Percentiles rank a stretch among this genome's conserved stretches.
Evolutionary conservation across 441 rosid genomes (phyloP).

Genomic region (Eruca vesicaria): DNA sequence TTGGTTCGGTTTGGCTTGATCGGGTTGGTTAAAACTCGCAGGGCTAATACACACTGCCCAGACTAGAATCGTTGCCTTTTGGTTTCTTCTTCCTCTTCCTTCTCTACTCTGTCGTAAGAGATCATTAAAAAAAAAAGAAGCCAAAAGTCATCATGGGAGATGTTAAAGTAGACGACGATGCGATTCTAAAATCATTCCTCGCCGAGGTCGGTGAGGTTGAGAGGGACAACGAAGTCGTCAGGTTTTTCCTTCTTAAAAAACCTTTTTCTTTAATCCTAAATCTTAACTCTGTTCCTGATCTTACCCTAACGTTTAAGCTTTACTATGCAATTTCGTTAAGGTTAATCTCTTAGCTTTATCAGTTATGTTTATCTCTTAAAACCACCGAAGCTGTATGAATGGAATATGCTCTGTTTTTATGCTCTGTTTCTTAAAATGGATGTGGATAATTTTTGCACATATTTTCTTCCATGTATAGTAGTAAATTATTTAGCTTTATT

Average conservation of each 20-base stretch:
- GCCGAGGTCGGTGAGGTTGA: conserved; percentile 95
- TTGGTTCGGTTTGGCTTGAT: too few species aligned
- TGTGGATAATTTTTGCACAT: too few species aligned
- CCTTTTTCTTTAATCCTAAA: neutral
- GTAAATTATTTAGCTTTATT: neutral
- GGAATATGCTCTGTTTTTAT: too few species aligned
- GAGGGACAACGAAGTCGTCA: conserved; percentile 82
- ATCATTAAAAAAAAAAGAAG: neutral
- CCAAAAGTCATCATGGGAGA: conserved; percentile 43
- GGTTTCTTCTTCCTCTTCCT: too few species aligned
- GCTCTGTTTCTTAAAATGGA: too few species aligned
- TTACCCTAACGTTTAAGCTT: neutral
- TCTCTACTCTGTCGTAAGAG: too few species aligned
- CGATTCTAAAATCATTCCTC: conserved; percentile 80
- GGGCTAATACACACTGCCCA: too few species aligned
- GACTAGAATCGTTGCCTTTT: too few species aligned
- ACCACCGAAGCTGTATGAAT: too few species aligned
- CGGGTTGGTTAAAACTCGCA: too few species aligned
- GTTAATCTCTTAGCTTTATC: neutral
- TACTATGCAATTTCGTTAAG: conserved; percentile 26
- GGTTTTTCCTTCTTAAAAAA: conserved; percentile 39
- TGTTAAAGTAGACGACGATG: conserved; percentile 52
- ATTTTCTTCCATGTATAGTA: too few species aligned
- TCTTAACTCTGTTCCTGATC: conserved; percentile 9
- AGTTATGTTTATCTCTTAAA: too few species aligned